These are phyloP conservation scores for Trifolium dubium DNA, from an alignment of 306 rosid species.

Conservation along the genomic window DNA sequence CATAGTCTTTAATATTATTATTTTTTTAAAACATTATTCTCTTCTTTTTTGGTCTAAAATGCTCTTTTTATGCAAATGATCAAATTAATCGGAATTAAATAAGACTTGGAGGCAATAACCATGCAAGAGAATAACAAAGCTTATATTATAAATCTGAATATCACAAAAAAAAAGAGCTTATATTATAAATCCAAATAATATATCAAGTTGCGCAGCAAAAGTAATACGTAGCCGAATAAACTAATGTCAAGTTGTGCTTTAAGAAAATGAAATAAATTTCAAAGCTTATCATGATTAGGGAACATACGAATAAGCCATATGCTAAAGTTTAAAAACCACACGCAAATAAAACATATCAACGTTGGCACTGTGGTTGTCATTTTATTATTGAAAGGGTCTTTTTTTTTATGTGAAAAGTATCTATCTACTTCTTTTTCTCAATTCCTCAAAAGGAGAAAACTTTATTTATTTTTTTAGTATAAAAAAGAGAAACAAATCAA, in stretches of 20 bases:
- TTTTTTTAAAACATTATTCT: neutral
- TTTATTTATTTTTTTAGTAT: too few relatives aligned
- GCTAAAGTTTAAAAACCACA: slow-evolving; percentile 37
- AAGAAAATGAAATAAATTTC: slow-evolving; percentile 20
- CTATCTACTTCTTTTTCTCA: neutral
- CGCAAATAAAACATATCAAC: slow-evolving; percentile 39
- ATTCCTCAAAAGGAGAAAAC: neutral
- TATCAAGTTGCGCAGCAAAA: slow-evolving; percentile 20
- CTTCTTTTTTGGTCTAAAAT: neutral
- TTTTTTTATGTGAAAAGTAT: neutral
- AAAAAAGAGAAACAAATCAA: neutral
- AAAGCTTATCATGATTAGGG: slow-evolving; percentile 24
- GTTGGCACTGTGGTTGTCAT: slow-evolving; percentile 21
- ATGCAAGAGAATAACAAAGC: neutral
- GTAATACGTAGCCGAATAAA: slow-evolving; percentile 1
- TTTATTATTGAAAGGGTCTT: neutral
- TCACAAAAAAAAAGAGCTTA: too few relatives aligned
- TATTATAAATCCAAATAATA: neutral
- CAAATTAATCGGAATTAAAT: too few relatives aligned
- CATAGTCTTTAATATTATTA: too few relatives aligned
- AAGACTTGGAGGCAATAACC: neutral
- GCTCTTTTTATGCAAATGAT: neutral
- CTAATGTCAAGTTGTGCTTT: slow-evolving; percentile 34
- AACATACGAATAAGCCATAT: slow-evolving; percentile 24
- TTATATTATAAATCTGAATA: neutral